phyloP scores from a whole-genome alignment of 805 yeast species.

The Saccharomycopsis fermentans region DNA sequence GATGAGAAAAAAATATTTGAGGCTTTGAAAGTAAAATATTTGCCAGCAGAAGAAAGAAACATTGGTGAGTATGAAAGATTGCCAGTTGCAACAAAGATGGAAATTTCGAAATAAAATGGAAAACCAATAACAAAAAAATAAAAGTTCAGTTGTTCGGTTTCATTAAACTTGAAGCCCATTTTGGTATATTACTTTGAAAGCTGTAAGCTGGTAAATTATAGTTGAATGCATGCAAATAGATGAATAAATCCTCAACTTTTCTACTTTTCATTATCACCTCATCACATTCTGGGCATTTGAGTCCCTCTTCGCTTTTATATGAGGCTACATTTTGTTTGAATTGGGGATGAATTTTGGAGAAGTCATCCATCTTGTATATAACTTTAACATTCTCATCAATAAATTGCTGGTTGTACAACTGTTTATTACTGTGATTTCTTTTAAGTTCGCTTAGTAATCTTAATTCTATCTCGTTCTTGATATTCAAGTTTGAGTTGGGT shows the following conservation, averaged over 20 bases:
- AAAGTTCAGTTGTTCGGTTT: not conserved
- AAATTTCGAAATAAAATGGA: not conserved
- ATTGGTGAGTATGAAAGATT: slow-evolving; percentile 19
- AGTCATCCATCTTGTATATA: not conserved
- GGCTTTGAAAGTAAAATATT: slow-evolving; percentile 30
- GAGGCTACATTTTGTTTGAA: not conserved
- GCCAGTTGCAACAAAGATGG: not conserved
- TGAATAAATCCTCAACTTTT: slow-evolving; percentile 24
- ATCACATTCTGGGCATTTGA: slow-evolving; percentile 29
- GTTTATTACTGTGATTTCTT: not conserved
- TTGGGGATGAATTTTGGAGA: not conserved
- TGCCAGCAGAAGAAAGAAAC: slow-evolving; percentile 23
- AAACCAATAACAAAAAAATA: not conserved
- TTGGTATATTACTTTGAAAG: slow-evolving; percentile 36
- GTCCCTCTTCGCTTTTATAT: slow-evolving; percentile 3
- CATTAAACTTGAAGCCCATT: slow-evolving; percentile 30
- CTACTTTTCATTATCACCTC: slow-evolving; percentile 24
- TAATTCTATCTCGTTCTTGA: slow-evolving; percentile 5
- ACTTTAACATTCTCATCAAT: not conserved
- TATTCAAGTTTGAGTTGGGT: not conserved
- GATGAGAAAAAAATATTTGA: slow-evolving; percentile 38
- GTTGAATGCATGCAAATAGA: slow-evolving; percentile 40
- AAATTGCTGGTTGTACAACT: not conserved
- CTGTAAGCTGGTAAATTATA: slow-evolving; percentile 23
- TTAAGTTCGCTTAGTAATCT: slow-evolving; percentile 1